A percentile compares a stretch with the other conserved stretches of the same genome.
Evolutionary conservation across 495 filamentous ascomycete species (phyloP).

Genomic region (Bryoglossum gracile): DNA sequence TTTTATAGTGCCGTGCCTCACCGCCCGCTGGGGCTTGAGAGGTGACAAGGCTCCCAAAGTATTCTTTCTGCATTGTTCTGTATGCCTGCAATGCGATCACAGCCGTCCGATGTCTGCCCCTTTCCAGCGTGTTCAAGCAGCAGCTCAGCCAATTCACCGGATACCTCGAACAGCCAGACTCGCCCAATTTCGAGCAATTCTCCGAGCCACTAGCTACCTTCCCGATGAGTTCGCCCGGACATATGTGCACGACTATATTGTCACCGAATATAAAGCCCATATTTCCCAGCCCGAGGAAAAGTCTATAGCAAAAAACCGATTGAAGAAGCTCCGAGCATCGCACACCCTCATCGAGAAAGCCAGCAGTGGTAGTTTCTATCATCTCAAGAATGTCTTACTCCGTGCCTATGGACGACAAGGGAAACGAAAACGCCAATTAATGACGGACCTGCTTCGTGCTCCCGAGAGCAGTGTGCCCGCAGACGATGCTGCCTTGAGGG

Average conservation of each 20-base stretch:
- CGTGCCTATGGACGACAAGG: conserved; percentile 71
- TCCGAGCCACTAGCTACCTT: conserved; percentile 81
- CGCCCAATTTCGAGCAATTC: conserved; percentile 58
- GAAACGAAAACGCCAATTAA: conserved; percentile 54
- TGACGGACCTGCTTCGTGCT: conserved; percentile 4
- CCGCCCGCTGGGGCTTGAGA: no score
- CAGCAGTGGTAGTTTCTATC: conserved; percentile 54
- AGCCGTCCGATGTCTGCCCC: no score
- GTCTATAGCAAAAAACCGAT: no score
- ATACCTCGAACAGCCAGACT: background rate
- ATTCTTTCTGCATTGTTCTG: no score
- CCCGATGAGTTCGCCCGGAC: conserved; percentile 61
- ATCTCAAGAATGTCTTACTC: conserved; percentile 57
- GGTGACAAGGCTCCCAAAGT: no score
- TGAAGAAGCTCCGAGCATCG: no score
- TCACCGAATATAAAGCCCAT: conserved; percentile 45
- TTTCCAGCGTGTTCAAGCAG: no score
- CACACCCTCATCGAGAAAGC: conserved; percentile 56
- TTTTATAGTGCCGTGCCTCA: no score
- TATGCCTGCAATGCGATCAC: no score
- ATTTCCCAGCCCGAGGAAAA: no score
- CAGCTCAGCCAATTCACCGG: no score
- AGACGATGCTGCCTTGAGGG: conserved; percentile 3
- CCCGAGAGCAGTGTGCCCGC: conserved; percentile 12
- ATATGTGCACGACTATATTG: conserved; percentile 51